Evolutionary conservation across 139 green algal genomes (phyloP), one percentile per base, ranked within the genome.

Genomic region (Trebouxia sp.): DNA sequence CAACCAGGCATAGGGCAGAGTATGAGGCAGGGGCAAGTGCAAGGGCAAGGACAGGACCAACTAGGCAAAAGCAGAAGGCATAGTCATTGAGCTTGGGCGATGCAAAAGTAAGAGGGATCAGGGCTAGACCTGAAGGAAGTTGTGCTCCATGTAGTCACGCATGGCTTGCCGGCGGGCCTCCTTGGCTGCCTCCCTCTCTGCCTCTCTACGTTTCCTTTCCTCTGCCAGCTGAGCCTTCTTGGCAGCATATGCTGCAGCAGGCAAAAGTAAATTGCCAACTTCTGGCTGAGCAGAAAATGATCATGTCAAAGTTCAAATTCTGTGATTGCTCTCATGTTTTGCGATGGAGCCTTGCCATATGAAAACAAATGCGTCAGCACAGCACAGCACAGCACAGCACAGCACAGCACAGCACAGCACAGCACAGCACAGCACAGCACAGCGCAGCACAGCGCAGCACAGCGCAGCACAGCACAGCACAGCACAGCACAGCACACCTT

Each of bases 191-290:
- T 38, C 65, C 78, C 86, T 88, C 62, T 88, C 86, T 45, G 75
- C 84, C 79, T 88, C 84, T 15, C 84, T 51, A 55, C 72, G 70
- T n/a, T 84, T 81, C 17, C 88, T 80, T 81, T 90, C 83, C n/a
- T 78, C 80, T 42, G 80, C 62, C 53, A 87, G 47, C 56, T 86
- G 77, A 28, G 83, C 87, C 84, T 93, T 90, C 77, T 89, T 88
- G 11, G 80, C 77, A 15, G 84, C 67, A 76, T 91, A 92, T 7
- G 83, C 88, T 88, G 76, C 69, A 78, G 10, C 77, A 66, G n/a
- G n/a, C n/a, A n/a, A n/a, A n/a, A n/a, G n/a, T n/a, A n/a, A n/a
- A n/a, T n/a, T n/a, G n/a, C n/a, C n/a, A n/a, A n/a, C n/a, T n/a
- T n/a, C n/a, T n/a, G n/a, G n/a, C n/a, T n/a, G n/a, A n/a, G n/a